Conservation (phyloP, 1,284 basidiomycete species). For the Apiotrichum laibachii region DNA sequence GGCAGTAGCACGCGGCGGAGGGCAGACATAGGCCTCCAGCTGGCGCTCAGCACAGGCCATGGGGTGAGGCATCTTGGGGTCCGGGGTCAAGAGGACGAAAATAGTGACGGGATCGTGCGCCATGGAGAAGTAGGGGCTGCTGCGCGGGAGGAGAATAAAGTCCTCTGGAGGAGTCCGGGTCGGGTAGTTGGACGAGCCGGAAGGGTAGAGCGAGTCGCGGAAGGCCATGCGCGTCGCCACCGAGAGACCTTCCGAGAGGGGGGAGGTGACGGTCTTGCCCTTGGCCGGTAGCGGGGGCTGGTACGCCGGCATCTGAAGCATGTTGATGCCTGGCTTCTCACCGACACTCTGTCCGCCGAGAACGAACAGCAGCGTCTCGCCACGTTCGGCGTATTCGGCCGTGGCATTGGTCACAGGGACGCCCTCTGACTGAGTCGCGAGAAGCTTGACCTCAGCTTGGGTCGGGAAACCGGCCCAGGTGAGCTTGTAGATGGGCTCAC, state of each 20-base stretch:
- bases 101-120: conserved; percentile 70
- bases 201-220: conserved; percentile 61
- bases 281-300: conserved; percentile 54
- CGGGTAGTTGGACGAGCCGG: conserved; percentile 62
- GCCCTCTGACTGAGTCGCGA: conserved; percentile 33
- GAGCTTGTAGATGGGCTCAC: conserved; percentile 86
- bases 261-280: conserved; percentile 20
- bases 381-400: conserved; percentile 54
- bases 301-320: conserved; percentile 70
- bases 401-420: conserved; percentile 43
- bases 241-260: conserved; percentile 52
- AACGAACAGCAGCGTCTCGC: conserved; percentile 69
- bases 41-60: conserved; percentile 39
- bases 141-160: conserved; percentile 69
- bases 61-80: conserved; percentile 36
- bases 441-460: conserved; percentile 37
- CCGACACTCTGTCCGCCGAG: conserved; percentile 67
- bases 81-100: conserved; percentile 52
- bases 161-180: conserved; percentile 68
- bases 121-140: conserved; percentile 68
- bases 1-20: conserved; percentile 46
- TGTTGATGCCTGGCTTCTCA: conserved; percentile 65
- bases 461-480: conserved; percentile 76
- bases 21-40: conserved; percentile 53
- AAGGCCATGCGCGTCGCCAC: conserved; percentile 63